phyloP scores from a whole-genome alignment of 2,329 filamentous ascomycete genomes.

The Fusarium sp. region DNA sequence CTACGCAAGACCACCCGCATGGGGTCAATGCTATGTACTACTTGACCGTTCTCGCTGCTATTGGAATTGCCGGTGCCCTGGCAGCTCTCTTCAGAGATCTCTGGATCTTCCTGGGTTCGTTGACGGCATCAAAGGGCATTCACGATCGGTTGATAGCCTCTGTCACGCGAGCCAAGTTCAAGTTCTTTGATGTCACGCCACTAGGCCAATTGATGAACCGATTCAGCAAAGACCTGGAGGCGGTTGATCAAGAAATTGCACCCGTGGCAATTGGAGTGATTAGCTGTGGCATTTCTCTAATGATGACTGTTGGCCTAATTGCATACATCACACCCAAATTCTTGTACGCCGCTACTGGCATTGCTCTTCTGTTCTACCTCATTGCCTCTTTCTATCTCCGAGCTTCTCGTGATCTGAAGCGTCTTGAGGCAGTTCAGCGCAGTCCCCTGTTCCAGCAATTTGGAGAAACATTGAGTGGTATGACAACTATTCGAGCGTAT shows the following conservation, averaged over 20 bases:
- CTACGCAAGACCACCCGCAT: slow-evolving; percentile 4
- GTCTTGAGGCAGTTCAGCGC: slow-evolving; percentile 91
- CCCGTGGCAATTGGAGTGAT: slow-evolving; percentile 84
- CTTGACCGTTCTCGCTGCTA: slow-evolving; percentile 80
- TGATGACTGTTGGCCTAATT: slow-evolving; percentile 90
- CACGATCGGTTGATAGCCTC: slow-evolving; percentile 81
- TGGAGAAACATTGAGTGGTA: slow-evolving; percentile 91
- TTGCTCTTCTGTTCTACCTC: slow-evolving; percentile 82
- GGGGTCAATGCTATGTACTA: slow-evolving; percentile 87
- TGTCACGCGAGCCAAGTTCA: slow-evolving; percentile 90
- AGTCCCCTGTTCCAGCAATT: slow-evolving; percentile 98
- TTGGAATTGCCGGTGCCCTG: slow-evolving; percentile 81
- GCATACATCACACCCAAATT: slow-evolving; percentile 90
- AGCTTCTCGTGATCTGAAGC: slow-evolving; percentile 94
- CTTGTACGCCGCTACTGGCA: slow-evolving; percentile 86
- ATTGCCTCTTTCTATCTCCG: slow-evolving; percentile 90
- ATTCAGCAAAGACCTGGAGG: slow-evolving; percentile 97
- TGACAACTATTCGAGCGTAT: slow-evolving; percentile 97
- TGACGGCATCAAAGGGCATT: slow-evolving; percentile 86
- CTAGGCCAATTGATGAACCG: slow-evolving; percentile 97
- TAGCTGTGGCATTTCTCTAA: slow-evolving; percentile 71
- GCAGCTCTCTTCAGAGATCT: slow-evolving; percentile 85
- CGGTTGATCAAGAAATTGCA: slow-evolving; percentile 94
- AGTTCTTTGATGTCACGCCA: slow-evolving; percentile 96
- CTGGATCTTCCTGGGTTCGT: slow-evolving; percentile 91